These are phyloP conservation scores for Leptographium procerum DNA, from an alignment of 2,329 filamentous ascomycete genomes.

Conservation along the genomic window DNA sequence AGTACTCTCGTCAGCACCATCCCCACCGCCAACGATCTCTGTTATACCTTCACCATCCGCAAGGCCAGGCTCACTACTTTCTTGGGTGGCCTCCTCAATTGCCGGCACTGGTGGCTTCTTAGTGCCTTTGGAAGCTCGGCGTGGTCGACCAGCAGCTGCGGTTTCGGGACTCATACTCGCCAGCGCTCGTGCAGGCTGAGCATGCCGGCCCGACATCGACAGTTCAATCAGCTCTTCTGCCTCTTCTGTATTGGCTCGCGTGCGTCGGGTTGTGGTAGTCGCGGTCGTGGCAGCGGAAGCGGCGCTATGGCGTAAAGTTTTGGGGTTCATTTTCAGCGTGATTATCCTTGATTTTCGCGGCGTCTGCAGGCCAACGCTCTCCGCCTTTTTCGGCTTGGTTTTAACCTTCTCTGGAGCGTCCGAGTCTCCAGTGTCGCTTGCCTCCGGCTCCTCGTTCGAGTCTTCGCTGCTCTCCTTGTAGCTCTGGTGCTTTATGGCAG, in stretches of 20 bases:
- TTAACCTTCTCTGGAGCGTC: slow-evolving; percentile 25
- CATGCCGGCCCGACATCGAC: slow-evolving; percentile 49
- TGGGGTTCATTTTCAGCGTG: slow-evolving; percentile 16
- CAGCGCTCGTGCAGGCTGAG: slow-evolving; percentile 32
- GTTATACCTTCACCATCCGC: slow-evolving; percentile 21
- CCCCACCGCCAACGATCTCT: slow-evolving; percentile 19
- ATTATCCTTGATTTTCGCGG: slow-evolving; percentile 17
- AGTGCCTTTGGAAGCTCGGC: slow-evolving; percentile 39
- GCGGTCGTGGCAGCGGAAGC: slow-evolving; percentile 13
- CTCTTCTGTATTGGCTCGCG: slow-evolving; percentile 43
- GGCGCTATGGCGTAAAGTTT: slow-evolving; percentile 5
- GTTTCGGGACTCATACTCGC: slow-evolving; percentile 48
- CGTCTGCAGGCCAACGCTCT: neutral
- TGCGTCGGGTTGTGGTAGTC: slow-evolving; percentile 27
- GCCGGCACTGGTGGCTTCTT: slow-evolving; percentile 33
- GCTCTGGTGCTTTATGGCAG: slow-evolving; percentile 29
- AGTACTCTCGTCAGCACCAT: slow-evolving; percentile 6
- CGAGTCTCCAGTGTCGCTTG: slow-evolving; percentile 18
- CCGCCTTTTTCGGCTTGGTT: slow-evolving; percentile 22
- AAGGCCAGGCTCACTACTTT: slow-evolving; percentile 24
- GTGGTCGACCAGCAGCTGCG: slow-evolving; percentile 21
- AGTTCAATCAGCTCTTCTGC: slow-evolving; percentile 46
- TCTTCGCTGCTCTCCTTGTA: slow-evolving; percentile 33
- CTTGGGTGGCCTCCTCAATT: slow-evolving; percentile 39
- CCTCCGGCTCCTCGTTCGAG: slow-evolving; percentile 20